Percentiles rank a stretch among this genome's conserved stretches.
phyloP scores from a whole-genome alignment of 1,284 basidiomycete species.

The Phellopilus nigrolimitatus region DNA sequence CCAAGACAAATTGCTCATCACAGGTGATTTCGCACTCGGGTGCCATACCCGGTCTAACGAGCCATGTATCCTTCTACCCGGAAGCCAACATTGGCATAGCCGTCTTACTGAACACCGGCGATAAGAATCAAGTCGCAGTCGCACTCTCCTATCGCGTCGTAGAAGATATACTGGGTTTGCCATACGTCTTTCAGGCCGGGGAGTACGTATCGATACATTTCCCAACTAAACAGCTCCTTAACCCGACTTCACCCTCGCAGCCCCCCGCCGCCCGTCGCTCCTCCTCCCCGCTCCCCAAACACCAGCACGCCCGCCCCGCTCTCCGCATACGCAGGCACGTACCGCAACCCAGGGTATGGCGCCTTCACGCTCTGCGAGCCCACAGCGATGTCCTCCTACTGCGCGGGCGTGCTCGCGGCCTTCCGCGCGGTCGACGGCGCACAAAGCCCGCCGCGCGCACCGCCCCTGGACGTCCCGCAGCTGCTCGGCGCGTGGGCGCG shows the following conservation, averaged over 20 bases:
- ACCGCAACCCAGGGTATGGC: slow-evolving; percentile 25
- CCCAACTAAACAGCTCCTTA: not conserved
- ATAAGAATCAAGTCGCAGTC: slow-evolving; percentile 8
- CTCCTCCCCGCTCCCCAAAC: not conserved
- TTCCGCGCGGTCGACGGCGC: slow-evolving; percentile 21
- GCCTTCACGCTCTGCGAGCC: slow-evolving; percentile 23
- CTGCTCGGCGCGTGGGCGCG: slow-evolving; percentile 21
- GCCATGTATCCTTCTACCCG: slow-evolving; percentile 28
- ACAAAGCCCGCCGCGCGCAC: not conserved
- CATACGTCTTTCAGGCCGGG: not conserved
- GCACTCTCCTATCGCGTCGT: not conserved
- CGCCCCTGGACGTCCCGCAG: not conserved
- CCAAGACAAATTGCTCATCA: not conserved
- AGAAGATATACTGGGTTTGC: slow-evolving; percentile 3
- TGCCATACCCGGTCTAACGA: slow-evolving; percentile 29
- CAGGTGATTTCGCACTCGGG: slow-evolving; percentile 30
- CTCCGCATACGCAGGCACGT: slow-evolving; percentile 24
- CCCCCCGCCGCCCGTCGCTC: not conserved
- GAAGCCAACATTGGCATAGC: slow-evolving; percentile 28
- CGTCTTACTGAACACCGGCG: slow-evolving; percentile 29
- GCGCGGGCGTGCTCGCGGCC: slow-evolving; percentile 20
- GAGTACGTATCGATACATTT: not conserved
- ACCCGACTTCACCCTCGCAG: not conserved
- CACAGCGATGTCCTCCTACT: slow-evolving; percentile 19
- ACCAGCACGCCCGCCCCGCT: slow-evolving; percentile 13